A percentile compares a stretch with the other conserved stretches of the same genome.
These are phyloP conservation scores for Knufia petricola DNA, from an alignment of 2,329 filamentous ascomycete species.

Conservation along the genomic window DNA sequence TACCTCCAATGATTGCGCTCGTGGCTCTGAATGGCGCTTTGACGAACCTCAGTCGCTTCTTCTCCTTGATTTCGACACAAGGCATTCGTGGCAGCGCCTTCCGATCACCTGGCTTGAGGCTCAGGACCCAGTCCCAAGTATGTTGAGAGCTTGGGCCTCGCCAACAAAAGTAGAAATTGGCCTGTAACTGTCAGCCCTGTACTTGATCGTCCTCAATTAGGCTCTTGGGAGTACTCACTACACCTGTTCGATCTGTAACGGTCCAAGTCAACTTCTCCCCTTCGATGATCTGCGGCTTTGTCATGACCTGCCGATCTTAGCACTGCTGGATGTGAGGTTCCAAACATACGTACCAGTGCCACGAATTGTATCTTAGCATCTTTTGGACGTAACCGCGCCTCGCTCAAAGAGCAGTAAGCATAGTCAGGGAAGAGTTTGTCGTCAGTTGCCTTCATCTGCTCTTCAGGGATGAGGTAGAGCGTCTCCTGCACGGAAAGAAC, in stretches of 20 bases:
- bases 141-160: constrained; percentile 16
- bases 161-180: constrained; percentile 23
- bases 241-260: constrained; percentile 19
- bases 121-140: constrained; percentile 21
- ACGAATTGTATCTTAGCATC: constrained; percentile 21
- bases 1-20: constrained; percentile 10
- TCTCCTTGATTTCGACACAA: constrained; percentile 17
- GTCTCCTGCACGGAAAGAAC: constrained; percentile 17
- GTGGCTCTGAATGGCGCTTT: constrained; percentile 19
- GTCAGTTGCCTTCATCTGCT: constrained; percentile 16
- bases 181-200: constrained; percentile 9
- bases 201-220: too few relatives aligned
- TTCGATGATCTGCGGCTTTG: constrained; percentile 13
- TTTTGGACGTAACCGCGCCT: constrained; percentile 12
- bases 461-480: constrained; percentile 18
- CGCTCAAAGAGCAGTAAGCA: constrained; percentile 17
- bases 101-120: constrained; percentile 18
- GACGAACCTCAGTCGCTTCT: constrained; percentile 11
- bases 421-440: constrained; percentile 15
- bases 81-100: constrained; percentile 19
- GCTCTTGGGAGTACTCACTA: constrained; percentile 15
- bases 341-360: constrained; percentile 8
- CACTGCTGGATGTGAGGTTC: background rate
- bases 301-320: constrained; percentile 8
- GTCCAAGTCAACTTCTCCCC: constrained; percentile 17